Evolutionary conservation across 306 rosid species (phyloP), one percentile per base, ranked within the genome.

Genomic region (Castanospermum australe): DNA sequence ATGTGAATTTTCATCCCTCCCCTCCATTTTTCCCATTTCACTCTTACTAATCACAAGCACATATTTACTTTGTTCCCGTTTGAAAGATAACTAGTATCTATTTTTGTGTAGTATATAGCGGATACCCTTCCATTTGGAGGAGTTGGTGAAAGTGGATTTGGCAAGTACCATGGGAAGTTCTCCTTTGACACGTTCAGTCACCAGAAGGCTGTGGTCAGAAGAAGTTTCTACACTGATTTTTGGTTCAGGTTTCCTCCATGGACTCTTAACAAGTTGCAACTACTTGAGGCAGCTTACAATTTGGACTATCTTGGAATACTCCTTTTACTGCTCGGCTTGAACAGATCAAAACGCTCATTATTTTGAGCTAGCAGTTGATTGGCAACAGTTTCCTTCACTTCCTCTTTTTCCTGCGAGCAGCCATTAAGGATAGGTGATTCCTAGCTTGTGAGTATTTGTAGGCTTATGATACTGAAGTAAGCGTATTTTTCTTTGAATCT

Each of bases 241-340:
- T 93, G 94, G 98, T 93, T 75, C 50, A 88, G 96, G 82, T 88
- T 67, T 79, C 96, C 96, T 67, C 98, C 96, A 75, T 93, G 98
- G 96, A 86, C 70, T 76, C 55, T 75, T 39, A 4, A 82, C 41
- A 91, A 93, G 89, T 71, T 85, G 32, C 92, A 83, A 35, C 90
- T 91, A 51, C 87, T 91, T 14, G 85, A 84, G 25, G 62, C n/a
- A n/a, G 71, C 87, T 61, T 91, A 85, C 69, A 85, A 79, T 32
- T 74, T 61, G 6, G 85, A 93, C 78, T 89, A 90, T 78, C 36
- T 86, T 45, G 90, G 89, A 22, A 2, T 93, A 4, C 42, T 85
- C 17, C 89, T 91, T 39, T 81, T 73, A 56, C 8, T 89, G 41
- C 83, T 91, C 5, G 94, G 97, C 67, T 77, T 92, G 15, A 89